Conservation (phyloP, 257 asterid genomes). For the Solanum paucissectum region DNA sequence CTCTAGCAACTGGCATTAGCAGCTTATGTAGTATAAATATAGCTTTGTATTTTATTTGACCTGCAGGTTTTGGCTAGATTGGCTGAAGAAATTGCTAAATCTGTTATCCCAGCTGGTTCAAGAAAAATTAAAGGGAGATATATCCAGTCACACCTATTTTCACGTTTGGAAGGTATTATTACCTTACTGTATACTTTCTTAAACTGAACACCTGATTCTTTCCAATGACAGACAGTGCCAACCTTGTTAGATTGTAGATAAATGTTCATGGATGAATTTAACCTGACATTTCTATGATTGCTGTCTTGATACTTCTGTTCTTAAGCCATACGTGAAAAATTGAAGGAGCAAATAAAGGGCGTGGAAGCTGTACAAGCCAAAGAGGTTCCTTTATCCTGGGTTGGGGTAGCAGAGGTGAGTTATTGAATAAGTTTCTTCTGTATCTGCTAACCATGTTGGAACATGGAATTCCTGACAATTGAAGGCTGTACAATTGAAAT, state of each 20-base stretch:
- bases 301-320: constrained; percentile 5
- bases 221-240: not conserved
- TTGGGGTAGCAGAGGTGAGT: constrained; percentile 90
- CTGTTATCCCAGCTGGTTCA: constrained; percentile 59
- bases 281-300: not conserved
- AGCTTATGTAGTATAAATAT: not conserved
- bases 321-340: constrained; percentile 60
- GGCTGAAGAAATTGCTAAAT: constrained; percentile 62
- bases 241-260: not conserved
- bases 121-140: constrained; percentile 80
- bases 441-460: not conserved
- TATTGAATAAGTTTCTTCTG: not conserved
- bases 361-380: constrained; percentile 53
- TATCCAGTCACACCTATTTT: constrained; percentile 69
- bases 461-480: not conserved
- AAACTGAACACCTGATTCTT: not conserved
- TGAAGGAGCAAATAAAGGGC: constrained; percentile 64
- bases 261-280: not conserved
- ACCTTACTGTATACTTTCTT: not conserved
- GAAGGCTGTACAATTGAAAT: not conserved
- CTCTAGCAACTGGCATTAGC: not conserved
- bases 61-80: constrained; percentile 61
- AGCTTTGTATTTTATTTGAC: not conserved
- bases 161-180: constrained; percentile 54
- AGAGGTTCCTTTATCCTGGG: constrained; percentile 67